Percentiles rank a stretch among this genome's conserved stretches.
These are phyloP conservation scores for Mortierella alpina DNA, from an alignment of 192 early-diverging fungal genomes.

Conservation along the genomic window DNA sequence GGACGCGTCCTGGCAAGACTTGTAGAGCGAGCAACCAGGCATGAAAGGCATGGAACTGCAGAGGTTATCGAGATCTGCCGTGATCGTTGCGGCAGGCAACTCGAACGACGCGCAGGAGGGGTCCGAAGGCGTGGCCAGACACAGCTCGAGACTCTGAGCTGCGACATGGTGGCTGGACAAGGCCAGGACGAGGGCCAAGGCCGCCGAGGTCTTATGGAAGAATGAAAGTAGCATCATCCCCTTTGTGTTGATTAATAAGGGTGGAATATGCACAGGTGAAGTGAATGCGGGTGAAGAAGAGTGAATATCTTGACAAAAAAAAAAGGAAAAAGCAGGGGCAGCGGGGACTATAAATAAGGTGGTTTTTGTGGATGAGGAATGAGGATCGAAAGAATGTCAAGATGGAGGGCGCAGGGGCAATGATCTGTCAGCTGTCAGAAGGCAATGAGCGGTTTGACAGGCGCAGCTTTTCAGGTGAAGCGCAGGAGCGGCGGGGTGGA, in stretches of 20 bases:
- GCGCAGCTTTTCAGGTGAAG: background rate
- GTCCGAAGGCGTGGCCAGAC: slow-evolving; percentile 39
- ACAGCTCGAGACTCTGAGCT: slow-evolving; percentile 26
- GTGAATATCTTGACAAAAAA: background rate
- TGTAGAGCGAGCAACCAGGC: slow-evolving; percentile 57
- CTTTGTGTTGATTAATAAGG: background rate
- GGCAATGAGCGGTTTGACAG: background rate
- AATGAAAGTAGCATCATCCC: slow-evolving; percentile 15
- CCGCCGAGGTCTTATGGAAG: background rate
- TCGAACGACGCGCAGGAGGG: slow-evolving; percentile 41
- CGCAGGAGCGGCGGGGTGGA: background rate
- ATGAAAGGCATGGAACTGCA: slow-evolving; percentile 63
- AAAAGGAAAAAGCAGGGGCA: background rate
- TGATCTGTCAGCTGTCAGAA: too few relatives aligned
- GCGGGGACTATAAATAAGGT: slow-evolving; percentile 1
- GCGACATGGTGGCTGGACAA: background rate
- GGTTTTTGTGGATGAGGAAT: slow-evolving; percentile 3
- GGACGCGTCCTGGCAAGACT: slow-evolving; percentile 38
- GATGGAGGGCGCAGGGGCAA: background rate
- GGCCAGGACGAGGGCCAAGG: slow-evolving; percentile 12
- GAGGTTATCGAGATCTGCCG: slow-evolving; percentile 42
- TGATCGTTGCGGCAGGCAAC: slow-evolving; percentile 38
- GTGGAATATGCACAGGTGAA: background rate
- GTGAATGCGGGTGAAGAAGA: background rate
- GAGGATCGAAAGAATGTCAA: slow-evolving; percentile 13